Conservation (phyloP, 306 rosid species). For the Carpinus fangiana region DNA sequence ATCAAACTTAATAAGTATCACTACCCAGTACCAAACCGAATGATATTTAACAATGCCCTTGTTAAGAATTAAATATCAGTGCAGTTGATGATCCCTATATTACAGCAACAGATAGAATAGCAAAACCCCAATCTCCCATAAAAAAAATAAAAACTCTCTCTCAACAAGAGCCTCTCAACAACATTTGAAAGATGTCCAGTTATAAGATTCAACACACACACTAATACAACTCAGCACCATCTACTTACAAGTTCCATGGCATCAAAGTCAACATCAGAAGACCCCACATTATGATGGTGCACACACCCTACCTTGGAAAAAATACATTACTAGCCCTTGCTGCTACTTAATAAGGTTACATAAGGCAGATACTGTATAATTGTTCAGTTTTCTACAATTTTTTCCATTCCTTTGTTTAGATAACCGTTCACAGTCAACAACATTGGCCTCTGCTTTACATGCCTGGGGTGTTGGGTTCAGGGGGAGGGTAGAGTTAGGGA, state of each 20-base stretch:
- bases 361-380: too few species aligned
- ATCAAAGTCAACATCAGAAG: neutral
- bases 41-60: neutral
- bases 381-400: too few species aligned
- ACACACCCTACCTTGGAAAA: neutral
- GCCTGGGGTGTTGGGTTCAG: neutral
- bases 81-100: neutral
- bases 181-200: neutral
- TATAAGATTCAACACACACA: neutral
- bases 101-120: neutral
- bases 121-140: neutral
- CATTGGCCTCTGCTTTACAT: too few species aligned
- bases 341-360: too few species aligned
- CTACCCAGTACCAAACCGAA: neutral
- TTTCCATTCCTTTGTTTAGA: too few species aligned
- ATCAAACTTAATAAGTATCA: neutral
- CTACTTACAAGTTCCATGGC: neutral
- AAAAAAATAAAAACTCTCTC: neutral
- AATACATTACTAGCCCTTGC: too few species aligned
- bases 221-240: neutral
- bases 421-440: too few species aligned
- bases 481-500: neutral
- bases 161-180: neutral
- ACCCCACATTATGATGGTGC: neutral
- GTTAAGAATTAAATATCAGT: neutral